phyloP scores from a whole-genome alignment of 1,284 basidiomycete species.

The Ustilago xerochloae region DNA sequence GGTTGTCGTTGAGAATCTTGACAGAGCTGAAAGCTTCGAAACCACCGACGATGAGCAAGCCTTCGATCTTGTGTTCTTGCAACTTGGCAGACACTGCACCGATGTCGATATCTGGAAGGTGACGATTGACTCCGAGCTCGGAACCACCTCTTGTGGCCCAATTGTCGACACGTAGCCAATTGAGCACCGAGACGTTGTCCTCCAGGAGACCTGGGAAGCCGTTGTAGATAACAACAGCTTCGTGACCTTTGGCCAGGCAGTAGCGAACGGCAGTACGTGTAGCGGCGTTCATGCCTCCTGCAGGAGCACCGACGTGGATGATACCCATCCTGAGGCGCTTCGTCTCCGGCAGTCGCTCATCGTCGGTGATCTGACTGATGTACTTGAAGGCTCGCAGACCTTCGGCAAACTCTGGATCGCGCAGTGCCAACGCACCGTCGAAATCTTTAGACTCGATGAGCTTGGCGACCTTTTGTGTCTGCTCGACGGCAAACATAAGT shows the following conservation, averaged over 20 bases:
- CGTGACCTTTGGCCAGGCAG: conserved; percentile 91
- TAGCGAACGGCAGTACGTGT: conserved; percentile 93
- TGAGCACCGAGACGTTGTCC: conserved; percentile 83
- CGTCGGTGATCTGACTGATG: conserved; percentile 71
- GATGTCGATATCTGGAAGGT: conserved; percentile 84
- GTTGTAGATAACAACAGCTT: conserved; percentile 89
- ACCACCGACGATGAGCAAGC: conserved; percentile 88
- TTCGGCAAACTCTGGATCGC: conserved; percentile 92
- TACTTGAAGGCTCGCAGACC: conserved; percentile 82
- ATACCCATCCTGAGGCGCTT: conserved; percentile 81
- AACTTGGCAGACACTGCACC: conserved; percentile 85
- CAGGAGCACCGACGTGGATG: conserved; percentile 95
- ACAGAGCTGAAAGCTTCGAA: conserved; percentile 92
- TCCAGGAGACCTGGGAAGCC: conserved; percentile 94
- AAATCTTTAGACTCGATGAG: conserved; percentile 89
- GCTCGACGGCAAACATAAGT: conserved; percentile 87
- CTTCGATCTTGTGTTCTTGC: conserved; percentile 85
- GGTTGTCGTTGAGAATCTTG: conserved; percentile 80
- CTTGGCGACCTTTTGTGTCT: conserved; percentile 84
- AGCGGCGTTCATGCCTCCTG: conserved; percentile 98
- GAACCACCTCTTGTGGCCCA: conserved; percentile 98
- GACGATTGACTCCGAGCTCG: conserved; percentile 95
- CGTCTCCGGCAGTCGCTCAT: conserved; percentile 74
- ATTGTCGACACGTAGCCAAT: conserved; percentile 96
- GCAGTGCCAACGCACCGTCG: conserved; percentile 83